Conservation (phyloP, 345 rosid genomes). For the Erodium maritimum region DNA sequence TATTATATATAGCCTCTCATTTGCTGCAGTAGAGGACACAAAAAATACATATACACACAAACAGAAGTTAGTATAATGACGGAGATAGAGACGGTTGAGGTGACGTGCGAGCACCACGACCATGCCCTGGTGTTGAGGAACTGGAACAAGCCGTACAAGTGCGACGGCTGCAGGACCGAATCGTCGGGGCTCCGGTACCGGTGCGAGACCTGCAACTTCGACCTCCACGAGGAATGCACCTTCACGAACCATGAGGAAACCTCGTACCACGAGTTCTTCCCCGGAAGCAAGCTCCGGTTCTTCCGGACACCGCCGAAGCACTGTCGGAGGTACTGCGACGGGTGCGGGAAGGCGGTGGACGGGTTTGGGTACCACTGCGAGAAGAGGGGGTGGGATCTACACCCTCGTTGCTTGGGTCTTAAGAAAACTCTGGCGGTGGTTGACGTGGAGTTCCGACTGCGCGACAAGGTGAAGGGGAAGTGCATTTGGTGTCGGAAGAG, state of each 20-base stretch:
- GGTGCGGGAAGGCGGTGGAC: background rate
- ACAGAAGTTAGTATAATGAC: too few relatives aligned
- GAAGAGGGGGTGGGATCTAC: constrained; percentile 1
- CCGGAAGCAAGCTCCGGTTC: constrained; percentile 1
- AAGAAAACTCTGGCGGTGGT: background rate
- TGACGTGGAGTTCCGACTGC: background rate
- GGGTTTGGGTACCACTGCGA: constrained; percentile 4
- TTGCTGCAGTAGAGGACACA: too few relatives aligned
- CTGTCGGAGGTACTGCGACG: constrained; percentile 1
- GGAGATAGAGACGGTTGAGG: constrained; percentile 2
- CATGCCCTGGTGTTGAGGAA: background rate
- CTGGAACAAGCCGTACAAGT: constrained; percentile 2
- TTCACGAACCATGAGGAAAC: background rate
- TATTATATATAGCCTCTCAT: too few relatives aligned
- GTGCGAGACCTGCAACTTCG: constrained; percentile 6
- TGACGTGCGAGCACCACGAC: constrained; percentile 2
- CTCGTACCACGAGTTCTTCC: constrained; percentile 3
- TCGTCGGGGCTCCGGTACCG: constrained; percentile 4
- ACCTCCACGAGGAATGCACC: constrained; percentile 8
- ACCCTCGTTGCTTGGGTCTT: constrained; percentile 4
- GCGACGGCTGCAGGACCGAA: constrained; percentile 12
- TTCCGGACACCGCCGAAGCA: background rate
- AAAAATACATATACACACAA: too few relatives aligned
- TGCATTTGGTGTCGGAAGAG: constrained; percentile 8
- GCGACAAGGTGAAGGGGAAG: background rate